phyloP scores from a whole-genome alignment of 768 basidiomycete genomes.

The Boletus speciosus region DNA sequence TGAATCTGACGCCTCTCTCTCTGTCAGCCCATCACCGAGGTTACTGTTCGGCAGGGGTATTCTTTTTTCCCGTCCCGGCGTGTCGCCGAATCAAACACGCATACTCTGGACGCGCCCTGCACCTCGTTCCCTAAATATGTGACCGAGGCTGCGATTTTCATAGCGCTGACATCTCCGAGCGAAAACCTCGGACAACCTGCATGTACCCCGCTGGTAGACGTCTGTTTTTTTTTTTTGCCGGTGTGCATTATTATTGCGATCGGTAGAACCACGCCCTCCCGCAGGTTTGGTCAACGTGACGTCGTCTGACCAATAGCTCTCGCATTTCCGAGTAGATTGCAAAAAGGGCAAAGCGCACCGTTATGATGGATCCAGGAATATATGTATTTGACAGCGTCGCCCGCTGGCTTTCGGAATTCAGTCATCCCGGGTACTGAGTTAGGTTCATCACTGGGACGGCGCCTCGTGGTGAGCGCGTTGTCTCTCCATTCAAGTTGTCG shows the following conservation, averaged over 20 bases:
- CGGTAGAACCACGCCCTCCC: neutral
- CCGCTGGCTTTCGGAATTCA: neutral
- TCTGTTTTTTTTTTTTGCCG: neutral
- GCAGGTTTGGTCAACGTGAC: neutral
- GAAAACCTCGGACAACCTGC: conserved; percentile 9
- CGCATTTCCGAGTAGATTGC: conserved; percentile 9
- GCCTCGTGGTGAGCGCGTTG: conserved; percentile 30
- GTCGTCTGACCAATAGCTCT: neutral
- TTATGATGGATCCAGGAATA: neutral
- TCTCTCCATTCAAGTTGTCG: conserved; percentile 7
- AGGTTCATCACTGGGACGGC: conserved; percentile 13
- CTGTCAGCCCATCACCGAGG: neutral
- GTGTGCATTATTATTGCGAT: neutral
- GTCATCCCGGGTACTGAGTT: conserved; percentile 12
- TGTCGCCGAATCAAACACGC: neutral
- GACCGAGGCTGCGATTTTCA: neutral
- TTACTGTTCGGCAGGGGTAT: neutral
- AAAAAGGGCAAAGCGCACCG: neutral
- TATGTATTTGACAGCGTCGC: neutral
- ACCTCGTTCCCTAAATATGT: neutral
- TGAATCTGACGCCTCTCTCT: neutral
- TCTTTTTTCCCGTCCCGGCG: neutral
- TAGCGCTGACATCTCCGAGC: conserved; percentile 3
- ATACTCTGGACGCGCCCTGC: neutral
- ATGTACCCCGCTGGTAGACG: neutral